Evolutionary conservation across 2,329 filamentous ascomycete species (phyloP).

Genomic region (Rachicladosporium sp.): DNA sequence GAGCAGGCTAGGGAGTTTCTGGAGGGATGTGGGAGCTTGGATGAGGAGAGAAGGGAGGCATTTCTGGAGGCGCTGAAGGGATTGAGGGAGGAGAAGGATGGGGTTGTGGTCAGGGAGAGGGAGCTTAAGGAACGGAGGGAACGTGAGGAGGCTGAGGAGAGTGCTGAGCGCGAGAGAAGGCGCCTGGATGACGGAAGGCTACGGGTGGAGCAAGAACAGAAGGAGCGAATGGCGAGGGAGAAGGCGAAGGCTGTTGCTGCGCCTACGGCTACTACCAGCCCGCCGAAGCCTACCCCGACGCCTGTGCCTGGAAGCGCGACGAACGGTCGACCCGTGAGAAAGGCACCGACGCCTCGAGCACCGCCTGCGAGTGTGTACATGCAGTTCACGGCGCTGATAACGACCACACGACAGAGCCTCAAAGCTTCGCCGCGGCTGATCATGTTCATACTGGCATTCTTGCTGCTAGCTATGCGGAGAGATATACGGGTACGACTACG

Average conservation of each 20-base stretch:
- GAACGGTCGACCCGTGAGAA: conserved; percentile 1
- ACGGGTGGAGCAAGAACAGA: no score
- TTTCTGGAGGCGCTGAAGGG: conserved; percentile 26
- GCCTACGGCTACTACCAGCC: not conserved
- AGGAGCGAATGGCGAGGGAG: conserved; percentile 12
- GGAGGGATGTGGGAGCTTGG: conserved; percentile 65
- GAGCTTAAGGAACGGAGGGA: conserved; percentile 47
- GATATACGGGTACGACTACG: conserved; percentile 64
- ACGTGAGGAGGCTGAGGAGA: conserved; percentile 29
- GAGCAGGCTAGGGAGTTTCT: conserved; percentile 91
- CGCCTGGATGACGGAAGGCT: no score
- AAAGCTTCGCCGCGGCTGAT: conserved; percentile 42
- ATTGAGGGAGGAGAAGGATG: conserved; percentile 47
- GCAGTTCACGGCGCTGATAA: not conserved
- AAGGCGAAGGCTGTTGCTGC: conserved; percentile 13
- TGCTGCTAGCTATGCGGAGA: conserved; percentile 62
- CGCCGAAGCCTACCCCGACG: conserved; percentile 24
- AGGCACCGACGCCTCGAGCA: conserved; percentile 6
- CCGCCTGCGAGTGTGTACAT: conserved; percentile 12
- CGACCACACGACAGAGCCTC: conserved; percentile 1
- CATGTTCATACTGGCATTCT: conserved; percentile 66
- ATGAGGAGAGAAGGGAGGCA: conserved; percentile 45
- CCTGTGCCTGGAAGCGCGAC: conserved; percentile 21
- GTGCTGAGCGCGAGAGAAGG: not conserved
- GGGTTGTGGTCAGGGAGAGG: conserved; percentile 51